phyloP scores from a whole-genome alignment of 805 yeast species.

The Zygosaccharomyces lentus region DNA sequence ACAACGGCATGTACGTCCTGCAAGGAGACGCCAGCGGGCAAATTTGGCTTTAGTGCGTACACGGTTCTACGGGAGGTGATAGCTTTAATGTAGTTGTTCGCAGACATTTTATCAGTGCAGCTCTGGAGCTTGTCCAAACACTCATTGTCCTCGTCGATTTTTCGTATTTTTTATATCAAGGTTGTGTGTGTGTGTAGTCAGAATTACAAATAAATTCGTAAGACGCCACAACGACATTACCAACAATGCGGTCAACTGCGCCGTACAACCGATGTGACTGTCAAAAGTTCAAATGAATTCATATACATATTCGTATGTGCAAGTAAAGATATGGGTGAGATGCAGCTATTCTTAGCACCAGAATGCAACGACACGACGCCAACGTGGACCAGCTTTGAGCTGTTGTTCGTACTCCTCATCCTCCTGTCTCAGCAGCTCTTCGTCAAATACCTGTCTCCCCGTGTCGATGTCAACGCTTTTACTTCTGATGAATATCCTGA shows the following conservation, averaged over 20 bases:
- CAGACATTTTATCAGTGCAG: constrained; percentile 11
- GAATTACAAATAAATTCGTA: background rate
- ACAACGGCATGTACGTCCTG: constrained; percentile 40
- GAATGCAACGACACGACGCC: constrained; percentile 29
- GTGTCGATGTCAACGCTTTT: constrained; percentile 31
- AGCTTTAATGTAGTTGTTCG: constrained; percentile 30
- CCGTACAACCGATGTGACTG: background rate
- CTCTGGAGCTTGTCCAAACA: too few relatives aligned
- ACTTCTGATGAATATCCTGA: constrained; percentile 35
- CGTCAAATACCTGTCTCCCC: constrained; percentile 34
- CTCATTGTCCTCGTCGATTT: too few relatives aligned
- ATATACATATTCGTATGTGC: constrained; percentile 2
- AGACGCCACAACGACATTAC: background rate
- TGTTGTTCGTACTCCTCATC: constrained; percentile 30
- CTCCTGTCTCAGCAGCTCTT: constrained; percentile 34
- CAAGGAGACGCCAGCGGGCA: constrained; percentile 41
- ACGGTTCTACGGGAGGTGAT: constrained; percentile 44
- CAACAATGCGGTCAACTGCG: background rate
- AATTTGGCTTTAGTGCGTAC: constrained; percentile 42
- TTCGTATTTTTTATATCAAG: background rate
- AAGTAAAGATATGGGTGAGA: background rate
- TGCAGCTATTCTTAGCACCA: constrained; percentile 28
- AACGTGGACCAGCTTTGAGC: constrained; percentile 28
- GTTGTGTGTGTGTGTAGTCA: background rate
- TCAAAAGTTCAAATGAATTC: constrained; percentile 3